Base-by-base conservation (phyloP, 2,329 filamentous ascomycete species). In the Decorospora gaudefroyi region DNA sequence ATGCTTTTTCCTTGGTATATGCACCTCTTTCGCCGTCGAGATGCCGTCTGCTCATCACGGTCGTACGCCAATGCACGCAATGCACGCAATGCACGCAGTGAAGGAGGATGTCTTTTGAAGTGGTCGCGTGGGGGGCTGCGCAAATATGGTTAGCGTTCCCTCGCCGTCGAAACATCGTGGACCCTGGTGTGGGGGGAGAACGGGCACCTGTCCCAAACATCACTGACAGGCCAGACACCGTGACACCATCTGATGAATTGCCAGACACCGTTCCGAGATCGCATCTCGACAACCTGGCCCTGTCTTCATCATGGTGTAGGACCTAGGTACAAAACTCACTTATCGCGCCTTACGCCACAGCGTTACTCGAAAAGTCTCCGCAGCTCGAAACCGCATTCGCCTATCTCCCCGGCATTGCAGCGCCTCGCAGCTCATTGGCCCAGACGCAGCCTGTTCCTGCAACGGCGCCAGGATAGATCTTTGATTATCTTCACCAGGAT, bases 321-420 rank as follows among this genome's bases (percentile, higher is more conserved):
- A n/a, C n/a, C n/a, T n/a, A n/a, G n/a, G n/a, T n/a, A n/a, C n/a
- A n/a, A n/a, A n/a, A n/a, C 31, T 35, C 17, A 36, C 33, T 43
- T 38, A 49, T 49, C 42, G 30, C 30, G 27, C 13, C 37, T 53
- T 55, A 53, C 50, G 44, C 44, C 36, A 53, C 39, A 13, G 39
- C 30, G 30, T 53, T 48, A 49, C 39, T 12, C 37, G 23, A 44
- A 31, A 19, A 12, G 21, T 29, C 49, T 18, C 41, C 32, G 19
- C 33, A 32, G n/a, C 21, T 22, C 38, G 15, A 39, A 44, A 27
- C 16, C 25, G 31, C 31, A 31, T 35, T 37, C 38, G 41, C 51
- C 13, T 49, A 49, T 49, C 35, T 41, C 31, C 36, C 44, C 21
- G 8, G 29, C 37, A 46, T 42, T 43, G 35, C 41, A 23, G 39